Base-by-base conservation (phyloP, 345 rosid genomes). In the Angophora floribunda region DNA sequence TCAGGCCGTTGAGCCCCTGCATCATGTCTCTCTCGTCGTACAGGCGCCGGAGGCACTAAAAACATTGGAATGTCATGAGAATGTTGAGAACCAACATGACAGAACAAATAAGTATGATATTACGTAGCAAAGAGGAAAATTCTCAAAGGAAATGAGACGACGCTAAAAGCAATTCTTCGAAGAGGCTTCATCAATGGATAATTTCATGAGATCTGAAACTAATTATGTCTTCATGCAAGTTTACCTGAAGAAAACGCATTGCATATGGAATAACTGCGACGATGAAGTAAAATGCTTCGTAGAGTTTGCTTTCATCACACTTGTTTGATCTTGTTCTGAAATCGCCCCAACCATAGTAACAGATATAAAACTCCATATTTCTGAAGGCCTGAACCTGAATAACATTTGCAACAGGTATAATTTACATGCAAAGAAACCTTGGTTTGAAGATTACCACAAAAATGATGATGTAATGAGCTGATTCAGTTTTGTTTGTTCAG, bases 211-310 rank as follows among this genome's bases (percentile, higher is more conserved):
- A 61, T 32, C 3, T 30, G 19, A 2, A 59, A 51, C 16, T 16
- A 53, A 16, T 67, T 67, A 16, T 32, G 79, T 32, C 41, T 32
- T n/a, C 52, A 30, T 13, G 7, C 22, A 22, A 44, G 4, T 32
- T 65, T 91, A 95, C 99, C 96, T 94, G 97, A 87, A 95, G 89
- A 52, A 95, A 91, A 49, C 97, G 96, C 91, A 93, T 79, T 98
- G 96, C 95, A 85, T 93, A 94, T 89, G 99, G 99, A 85, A 96
- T 79, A 45, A 96, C 90, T 61, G 96, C 97, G 5, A 94, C 92
- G 4, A 91, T 63, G 78, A 96, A 87, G 86, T 92, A 95, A 53
- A 96, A 92, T 19, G 52, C 87, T 45, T 93, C 85, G 21, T 91
- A 95, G 85, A 95, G 86, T 2, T 92, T 87, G 89, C 93, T 95